Conservation (phyloP, 2,329 filamentous ascomycete species). For the Nemania sp. region DNA sequence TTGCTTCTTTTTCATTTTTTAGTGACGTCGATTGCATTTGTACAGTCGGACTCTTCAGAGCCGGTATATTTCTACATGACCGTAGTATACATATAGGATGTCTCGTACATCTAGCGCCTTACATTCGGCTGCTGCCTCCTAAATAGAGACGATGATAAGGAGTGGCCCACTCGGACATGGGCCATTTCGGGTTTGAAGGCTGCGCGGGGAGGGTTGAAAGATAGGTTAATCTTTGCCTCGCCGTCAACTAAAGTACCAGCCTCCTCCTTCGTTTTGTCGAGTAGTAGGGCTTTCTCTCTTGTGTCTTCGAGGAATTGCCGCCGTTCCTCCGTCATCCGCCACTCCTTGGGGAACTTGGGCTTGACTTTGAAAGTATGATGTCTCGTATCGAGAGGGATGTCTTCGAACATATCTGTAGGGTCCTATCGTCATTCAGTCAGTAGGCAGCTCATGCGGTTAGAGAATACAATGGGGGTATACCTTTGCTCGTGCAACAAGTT, state of each 20-base stretch:
- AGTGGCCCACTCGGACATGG: not conserved
- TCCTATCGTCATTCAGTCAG: constrained; percentile 61
- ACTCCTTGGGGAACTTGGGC: constrained; percentile 81
- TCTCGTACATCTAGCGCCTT: constrained; percentile 23
- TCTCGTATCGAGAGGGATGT: constrained; percentile 88
- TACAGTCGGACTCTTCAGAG: constrained; percentile 24
- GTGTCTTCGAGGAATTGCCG: constrained; percentile 72
- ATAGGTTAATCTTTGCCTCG: constrained; percentile 59
- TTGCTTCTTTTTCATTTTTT: not conserved
- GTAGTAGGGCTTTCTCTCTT: constrained; percentile 63
- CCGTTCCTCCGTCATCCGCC: constrained; percentile 81
- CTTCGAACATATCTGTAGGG: constrained; percentile 82
- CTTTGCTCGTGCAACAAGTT: constrained; percentile 79
- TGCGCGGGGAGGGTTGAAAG: constrained; percentile 43
- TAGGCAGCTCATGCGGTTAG: not conserved
- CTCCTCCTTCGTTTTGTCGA: constrained; percentile 67
- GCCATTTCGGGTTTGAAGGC: constrained; percentile 21
- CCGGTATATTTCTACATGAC: constrained; percentile 28
- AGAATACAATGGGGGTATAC: constrained; percentile 44
- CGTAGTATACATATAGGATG: constrained; percentile 30
- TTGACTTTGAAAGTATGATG: constrained; percentile 79
- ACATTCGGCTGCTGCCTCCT: constrained; percentile 2
- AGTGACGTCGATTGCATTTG: constrained; percentile 23
- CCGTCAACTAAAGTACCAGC: constrained; percentile 71
- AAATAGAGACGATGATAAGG: constrained; percentile 6